Percentiles rank a stretch among this genome's conserved stretches.
Conservation (phyloP, 495 filamentous ascomycete genomes). For the Hypoxylon crocopeplum region DNA sequence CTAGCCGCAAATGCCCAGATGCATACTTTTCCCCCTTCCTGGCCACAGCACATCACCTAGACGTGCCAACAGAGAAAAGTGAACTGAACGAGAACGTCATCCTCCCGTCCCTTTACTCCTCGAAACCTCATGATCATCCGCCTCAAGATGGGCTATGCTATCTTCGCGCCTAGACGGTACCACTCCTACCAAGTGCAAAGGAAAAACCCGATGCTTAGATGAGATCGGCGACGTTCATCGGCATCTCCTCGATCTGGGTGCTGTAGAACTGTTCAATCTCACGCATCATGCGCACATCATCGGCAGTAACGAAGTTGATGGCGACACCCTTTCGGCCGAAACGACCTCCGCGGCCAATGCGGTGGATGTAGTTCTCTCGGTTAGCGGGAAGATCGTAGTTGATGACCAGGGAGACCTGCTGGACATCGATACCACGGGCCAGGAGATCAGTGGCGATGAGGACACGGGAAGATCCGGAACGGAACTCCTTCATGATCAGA, state of each 20-base stretch:
- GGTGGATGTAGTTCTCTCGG: constrained; percentile 99
- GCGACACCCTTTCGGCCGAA: constrained; percentile 99
- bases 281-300: constrained; percentile 98
- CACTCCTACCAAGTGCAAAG: constrained; percentile 6
- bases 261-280: constrained; percentile 90
- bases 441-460: constrained; percentile 96
- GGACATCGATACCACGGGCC: constrained; percentile 99
- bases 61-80: constrained; percentile 31
- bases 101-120: constrained; percentile 27
- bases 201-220: constrained; percentile 47
- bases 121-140: constrained; percentile 27
- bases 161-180: constrained; percentile 5
- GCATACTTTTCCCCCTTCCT: constrained; percentile 38
- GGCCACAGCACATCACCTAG: constrained; percentile 20
- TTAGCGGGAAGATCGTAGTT: constrained; percentile 99
- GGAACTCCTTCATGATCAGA: constrained; percentile 99
- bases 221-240: constrained; percentile 81
- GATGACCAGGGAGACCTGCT: constrained; percentile 99
- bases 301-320: constrained; percentile 99
- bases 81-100: constrained; percentile 30
- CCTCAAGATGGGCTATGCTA: constrained; percentile 20
- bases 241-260: constrained; percentile 87
- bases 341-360: constrained; percentile 97
- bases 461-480: constrained; percentile 95
- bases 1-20: constrained; percentile 42